Evolutionary conservation across 169 alveolate species (phyloP), one percentile per base, ranked within the genome.

Genomic region (Eimeria falciformis): DNA sequence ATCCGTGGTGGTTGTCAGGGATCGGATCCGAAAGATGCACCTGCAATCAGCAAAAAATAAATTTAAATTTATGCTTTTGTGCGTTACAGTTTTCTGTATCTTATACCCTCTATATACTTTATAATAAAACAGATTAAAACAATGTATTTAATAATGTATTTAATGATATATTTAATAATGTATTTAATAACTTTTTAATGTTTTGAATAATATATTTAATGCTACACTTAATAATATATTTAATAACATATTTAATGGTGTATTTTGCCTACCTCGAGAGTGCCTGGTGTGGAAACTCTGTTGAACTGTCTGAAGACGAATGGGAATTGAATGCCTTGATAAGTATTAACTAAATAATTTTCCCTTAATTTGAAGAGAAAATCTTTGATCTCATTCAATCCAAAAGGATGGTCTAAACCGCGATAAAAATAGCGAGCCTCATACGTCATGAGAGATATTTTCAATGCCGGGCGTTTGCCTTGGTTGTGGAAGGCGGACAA

Each of bases 281-380:
- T 56, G 37, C 90, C 94, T 9, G 94, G 94, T 7, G 94, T 92
- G 29, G 21, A n/a, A 18, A 92, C 94, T n/a, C 89, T 37, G 40
- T 85, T 94, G 78, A 84, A 87, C 66, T 97, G 98, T 78, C 98
- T 93, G 94, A 96, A 96, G 77, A 97, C 98, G 90, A 96, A 95
- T 29, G 98, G 98, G 91, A 95, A 97, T 75, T 97, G 98, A 45
- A 97, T 95, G 11, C 98, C 98, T 1, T 97, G 97, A 46, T 96
- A 79, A 37, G 45, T 87, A 18, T 90, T 62, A 3, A 97, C 95
- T 27, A 96, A 77, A 88, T 96, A 97, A 83, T 96, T 96, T 78
- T 97, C 98, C 78, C 94, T 92, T 29, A 97, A 87, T 62, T 97
- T 97, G 92, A 95, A 97, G 89, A 96, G 94, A 65, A 92, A 94